Evolutionary conservation across 352 stramenopile species (phyloP).

Genomic region (Blastocystis hominis): DNA sequence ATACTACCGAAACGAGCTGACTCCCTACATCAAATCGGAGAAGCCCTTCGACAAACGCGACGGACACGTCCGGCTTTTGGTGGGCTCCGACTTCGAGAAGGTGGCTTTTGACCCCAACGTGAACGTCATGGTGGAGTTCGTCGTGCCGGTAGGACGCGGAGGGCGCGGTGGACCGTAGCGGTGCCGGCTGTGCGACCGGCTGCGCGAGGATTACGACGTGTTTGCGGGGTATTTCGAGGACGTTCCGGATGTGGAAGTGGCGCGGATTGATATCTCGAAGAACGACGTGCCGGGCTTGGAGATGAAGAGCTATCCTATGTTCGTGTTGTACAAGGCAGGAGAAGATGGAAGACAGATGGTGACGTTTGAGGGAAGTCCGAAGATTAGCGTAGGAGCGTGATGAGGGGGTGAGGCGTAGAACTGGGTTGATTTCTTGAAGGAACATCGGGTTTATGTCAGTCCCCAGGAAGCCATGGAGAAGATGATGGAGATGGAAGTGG

Average conservation of each 20-base stretch:
- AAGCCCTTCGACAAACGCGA: neutral
- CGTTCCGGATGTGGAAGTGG: slow-evolving; percentile 27
- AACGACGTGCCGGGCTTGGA: slow-evolving; percentile 4
- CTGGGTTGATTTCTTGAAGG: neutral
- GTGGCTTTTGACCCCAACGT: neutral
- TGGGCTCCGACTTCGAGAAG: neutral
- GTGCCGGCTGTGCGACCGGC: neutral
- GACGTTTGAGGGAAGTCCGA: neutral
- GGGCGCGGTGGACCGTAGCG: neutral
- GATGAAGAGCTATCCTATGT: neutral
- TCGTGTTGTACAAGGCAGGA: neutral
- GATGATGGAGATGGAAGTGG: neutral
- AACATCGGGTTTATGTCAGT: neutral
- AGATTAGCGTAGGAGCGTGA: neutral
- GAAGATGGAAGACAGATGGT: neutral
- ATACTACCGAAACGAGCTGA: slow-evolving; percentile 14
- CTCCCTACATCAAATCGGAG: slow-evolving; percentile 12
- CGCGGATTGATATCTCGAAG: slow-evolving; percentile 35
- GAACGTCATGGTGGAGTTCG: slow-evolving; percentile 49
- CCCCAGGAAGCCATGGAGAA: neutral
- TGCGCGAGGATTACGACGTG: slow-evolving; percentile 6
- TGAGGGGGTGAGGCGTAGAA: neutral
- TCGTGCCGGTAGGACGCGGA: neutral
- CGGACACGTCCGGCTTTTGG: slow-evolving; percentile 3
- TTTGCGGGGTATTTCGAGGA: slow-evolving; percentile 28